phyloP scores from a whole-genome alignment of 2,329 filamentous ascomycete genomes.

The Didymella glomerata region DNA sequence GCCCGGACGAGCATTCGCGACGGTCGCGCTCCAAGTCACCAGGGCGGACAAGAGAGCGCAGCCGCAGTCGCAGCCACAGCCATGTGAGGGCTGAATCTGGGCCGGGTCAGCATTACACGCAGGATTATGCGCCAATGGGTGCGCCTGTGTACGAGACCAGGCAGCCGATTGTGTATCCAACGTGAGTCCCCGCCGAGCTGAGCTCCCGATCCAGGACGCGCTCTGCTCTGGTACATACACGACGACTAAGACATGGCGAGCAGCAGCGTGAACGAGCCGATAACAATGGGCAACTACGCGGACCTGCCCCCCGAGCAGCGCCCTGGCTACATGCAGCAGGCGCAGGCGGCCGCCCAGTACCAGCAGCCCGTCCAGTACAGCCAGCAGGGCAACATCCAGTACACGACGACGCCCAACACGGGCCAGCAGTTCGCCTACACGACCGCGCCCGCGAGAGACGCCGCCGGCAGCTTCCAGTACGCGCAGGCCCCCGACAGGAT shows the following conservation, averaged over 20 bases:
- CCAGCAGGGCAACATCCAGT: conserved; percentile 41
- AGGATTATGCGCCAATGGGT: conserved; percentile 27
- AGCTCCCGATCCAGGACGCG: background rate
- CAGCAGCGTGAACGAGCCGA: conserved; percentile 35
- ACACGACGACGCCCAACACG: conserved; percentile 34
- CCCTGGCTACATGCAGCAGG: conserved; percentile 49
- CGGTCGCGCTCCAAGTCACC: conserved; percentile 56
- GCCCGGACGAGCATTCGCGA: conserved; percentile 49
- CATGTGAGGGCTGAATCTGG: conserved; percentile 22
- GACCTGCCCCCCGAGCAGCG: conserved; percentile 57
- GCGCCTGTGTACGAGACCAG: conserved; percentile 53
- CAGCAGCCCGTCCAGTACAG: conserved; percentile 21
- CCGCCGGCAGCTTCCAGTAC: conserved; percentile 49
- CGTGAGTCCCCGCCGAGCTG: conserved; percentile 38
- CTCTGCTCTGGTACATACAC: conserved; percentile 1
- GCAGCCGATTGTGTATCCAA: conserved; percentile 49
- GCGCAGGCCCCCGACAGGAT: conserved; percentile 52
- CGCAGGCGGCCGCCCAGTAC: conserved; percentile 30
- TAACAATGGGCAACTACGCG: conserved; percentile 56
- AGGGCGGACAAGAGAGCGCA: conserved; percentile 47
- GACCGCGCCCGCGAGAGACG: conserved; percentile 33
- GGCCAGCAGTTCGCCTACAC: conserved; percentile 41
- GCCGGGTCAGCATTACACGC: conserved; percentile 21
- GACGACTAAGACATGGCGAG: conserved; percentile 43
- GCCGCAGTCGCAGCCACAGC: conserved; percentile 39